Percentiles rank a stretch among this genome's conserved stretches.
Evolutionary conservation across 2,329 filamentous ascomycete species (phyloP).

Genomic region (Aschersonia sp.): DNA sequence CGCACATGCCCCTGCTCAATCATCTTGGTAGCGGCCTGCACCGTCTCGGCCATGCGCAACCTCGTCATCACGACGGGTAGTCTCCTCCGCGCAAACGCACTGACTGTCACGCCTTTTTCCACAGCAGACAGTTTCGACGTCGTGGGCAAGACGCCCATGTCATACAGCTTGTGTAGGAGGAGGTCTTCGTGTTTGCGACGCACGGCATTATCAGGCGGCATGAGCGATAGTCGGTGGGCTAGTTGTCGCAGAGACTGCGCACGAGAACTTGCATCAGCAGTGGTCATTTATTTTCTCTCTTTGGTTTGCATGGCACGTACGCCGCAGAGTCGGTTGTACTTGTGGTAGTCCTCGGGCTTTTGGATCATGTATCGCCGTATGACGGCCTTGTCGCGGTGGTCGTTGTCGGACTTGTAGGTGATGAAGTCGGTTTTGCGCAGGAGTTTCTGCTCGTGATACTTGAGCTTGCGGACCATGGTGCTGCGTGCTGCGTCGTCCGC

Average conservation of each 20-base stretch:
- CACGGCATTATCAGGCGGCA: slow-evolving; percentile 65
- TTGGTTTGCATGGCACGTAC: slow-evolving; percentile 22
- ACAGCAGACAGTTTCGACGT: slow-evolving; percentile 70
- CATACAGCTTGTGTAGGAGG: slow-evolving; percentile 80
- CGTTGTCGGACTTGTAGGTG: slow-evolving; percentile 78
- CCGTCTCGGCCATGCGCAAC: slow-evolving; percentile 80
- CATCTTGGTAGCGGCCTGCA: slow-evolving; percentile 72
- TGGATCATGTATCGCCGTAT: slow-evolving; percentile 82
- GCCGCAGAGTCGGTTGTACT: slow-evolving; percentile 53
- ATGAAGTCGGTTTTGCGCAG: slow-evolving; percentile 88
- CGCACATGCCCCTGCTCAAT: slow-evolving; percentile 91
- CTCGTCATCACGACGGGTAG: slow-evolving; percentile 86
- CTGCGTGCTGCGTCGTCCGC: neutral
- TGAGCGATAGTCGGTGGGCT: slow-evolving; percentile 71
- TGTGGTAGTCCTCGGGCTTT: slow-evolving; percentile 73
- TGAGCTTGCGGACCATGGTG: slow-evolving; percentile 84
- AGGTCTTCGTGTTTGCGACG: slow-evolving; percentile 76
- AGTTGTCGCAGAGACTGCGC: slow-evolving; percentile 68
- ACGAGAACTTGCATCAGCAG: too few relatives aligned
- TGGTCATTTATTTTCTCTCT: too few relatives aligned
- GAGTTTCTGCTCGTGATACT: slow-evolving; percentile 93
- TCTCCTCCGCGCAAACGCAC: slow-evolving; percentile 70
- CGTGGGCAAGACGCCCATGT: slow-evolving; percentile 73
- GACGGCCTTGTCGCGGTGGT: slow-evolving; percentile 70
- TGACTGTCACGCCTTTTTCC: slow-evolving; percentile 79